Conservation (phyloP, 768 basidiomycete genomes). For the Exsudoporus frostii region DNA sequence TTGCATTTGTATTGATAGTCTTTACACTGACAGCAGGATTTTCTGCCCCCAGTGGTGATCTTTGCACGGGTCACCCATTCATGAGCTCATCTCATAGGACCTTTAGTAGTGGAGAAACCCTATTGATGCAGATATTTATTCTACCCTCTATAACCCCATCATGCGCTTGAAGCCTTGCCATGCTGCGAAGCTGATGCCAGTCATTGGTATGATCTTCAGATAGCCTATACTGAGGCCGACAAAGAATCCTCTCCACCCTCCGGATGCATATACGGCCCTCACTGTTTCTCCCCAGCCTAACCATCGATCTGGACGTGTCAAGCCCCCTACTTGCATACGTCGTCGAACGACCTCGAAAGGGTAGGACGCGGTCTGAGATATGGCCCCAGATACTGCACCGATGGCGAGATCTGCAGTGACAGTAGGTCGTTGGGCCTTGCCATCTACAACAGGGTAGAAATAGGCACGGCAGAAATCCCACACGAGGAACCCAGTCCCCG, state of each 20-base stretch:
- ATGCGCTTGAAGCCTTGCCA: slow-evolving; percentile 58
- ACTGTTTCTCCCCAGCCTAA: slow-evolving; percentile 77
- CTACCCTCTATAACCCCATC: slow-evolving; percentile 27
- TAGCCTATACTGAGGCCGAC: slow-evolving; percentile 91
- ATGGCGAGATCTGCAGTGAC: slow-evolving; percentile 70
- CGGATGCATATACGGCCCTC: slow-evolving; percentile 55
- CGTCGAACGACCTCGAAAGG: slow-evolving; percentile 92
- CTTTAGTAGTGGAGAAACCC: background rate
- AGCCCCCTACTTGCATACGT: slow-evolving; percentile 93
- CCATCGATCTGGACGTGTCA: slow-evolving; percentile 73
- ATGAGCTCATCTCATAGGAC: background rate
- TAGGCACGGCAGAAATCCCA: slow-evolving; percentile 77
- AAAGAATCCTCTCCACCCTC: slow-evolving; percentile 88
- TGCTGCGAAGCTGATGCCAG: slow-evolving; percentile 85
- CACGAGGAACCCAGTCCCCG: slow-evolving; percentile 89
- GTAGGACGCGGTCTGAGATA: slow-evolving; percentile 88
- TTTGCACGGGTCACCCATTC: background rate
- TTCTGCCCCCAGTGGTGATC: no score
- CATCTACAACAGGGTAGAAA: slow-evolving; percentile 46
- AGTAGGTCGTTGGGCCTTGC: slow-evolving; percentile 37
- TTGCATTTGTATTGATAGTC: no score
- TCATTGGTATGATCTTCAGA: slow-evolving; percentile 95
- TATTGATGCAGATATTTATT: slow-evolving; percentile 2
- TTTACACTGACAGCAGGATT: no score
- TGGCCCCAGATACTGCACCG: slow-evolving; percentile 81